phyloP scores from a whole-genome alignment of 1,284 basidiomycete genomes.

The Microbotryomycetes sp. region DNA sequence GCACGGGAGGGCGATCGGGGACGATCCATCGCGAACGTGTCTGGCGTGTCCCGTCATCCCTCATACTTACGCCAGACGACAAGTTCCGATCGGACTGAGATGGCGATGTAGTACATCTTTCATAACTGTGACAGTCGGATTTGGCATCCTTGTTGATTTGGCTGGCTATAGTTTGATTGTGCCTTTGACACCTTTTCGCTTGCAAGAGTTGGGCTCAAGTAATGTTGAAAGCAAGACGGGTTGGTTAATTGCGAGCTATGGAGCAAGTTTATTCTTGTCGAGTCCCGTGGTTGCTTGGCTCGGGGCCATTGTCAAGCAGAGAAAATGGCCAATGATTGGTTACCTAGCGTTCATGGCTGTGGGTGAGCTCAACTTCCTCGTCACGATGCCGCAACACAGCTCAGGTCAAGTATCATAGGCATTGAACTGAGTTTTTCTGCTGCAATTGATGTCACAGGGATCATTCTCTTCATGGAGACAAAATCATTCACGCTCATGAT shows the following conservation, averaged over 20 bases:
- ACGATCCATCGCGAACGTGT: too few species aligned
- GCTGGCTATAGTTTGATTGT: slow-evolving; percentile 1
- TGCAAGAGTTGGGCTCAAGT: slow-evolving; percentile 31
- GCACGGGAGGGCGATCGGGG: too few species aligned
- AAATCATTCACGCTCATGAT: slow-evolving; percentile 26
- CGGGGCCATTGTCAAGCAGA: slow-evolving; percentile 1
- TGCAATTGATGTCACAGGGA: slow-evolving; percentile 1
- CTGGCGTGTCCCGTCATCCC: too few species aligned
- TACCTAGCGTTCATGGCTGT: slow-evolving; percentile 35
- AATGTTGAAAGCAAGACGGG: slow-evolving; percentile 32
- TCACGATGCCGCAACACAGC: too few species aligned
- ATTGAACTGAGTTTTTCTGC: background rate
- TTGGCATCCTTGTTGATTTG: background rate
- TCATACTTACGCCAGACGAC: too few species aligned
- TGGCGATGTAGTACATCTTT: background rate
- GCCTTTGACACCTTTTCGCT: slow-evolving; percentile 34
- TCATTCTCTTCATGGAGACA: slow-evolving; percentile 36
- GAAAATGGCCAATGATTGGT: slow-evolving; percentile 28
- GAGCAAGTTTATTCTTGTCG: background rate
- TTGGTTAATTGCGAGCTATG: slow-evolving; percentile 32
- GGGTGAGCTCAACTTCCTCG: background rate
- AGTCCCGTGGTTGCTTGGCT: slow-evolving; percentile 9
- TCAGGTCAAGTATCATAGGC: background rate
- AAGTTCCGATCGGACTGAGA: too few species aligned
- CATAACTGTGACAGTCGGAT: background rate